These are phyloP conservation scores for Closterium sp. DNA, from an alignment of 139 green algal genomes.

Conservation along the genomic window DNA sequence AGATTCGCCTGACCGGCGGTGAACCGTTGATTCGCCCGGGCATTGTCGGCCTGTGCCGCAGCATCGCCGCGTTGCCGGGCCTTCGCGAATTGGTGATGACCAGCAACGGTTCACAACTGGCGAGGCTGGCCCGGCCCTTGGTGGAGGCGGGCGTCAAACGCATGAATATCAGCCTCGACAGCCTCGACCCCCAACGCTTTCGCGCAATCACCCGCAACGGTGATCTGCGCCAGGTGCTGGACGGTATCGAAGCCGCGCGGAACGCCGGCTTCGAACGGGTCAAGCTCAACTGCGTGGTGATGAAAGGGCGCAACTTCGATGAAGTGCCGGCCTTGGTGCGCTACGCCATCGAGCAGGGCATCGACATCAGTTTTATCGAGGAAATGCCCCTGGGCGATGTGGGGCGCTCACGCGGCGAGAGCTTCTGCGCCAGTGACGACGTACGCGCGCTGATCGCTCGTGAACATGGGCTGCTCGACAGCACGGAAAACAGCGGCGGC, in stretches of 20 bases:
- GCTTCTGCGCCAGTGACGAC: no score
- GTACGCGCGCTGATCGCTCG: no score
- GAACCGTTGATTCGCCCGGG: constrained; percentile 92
- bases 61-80: constrained; percentile 44
- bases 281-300: constrained; percentile 93
- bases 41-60: constrained; percentile 66
- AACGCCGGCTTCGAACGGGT: constrained; percentile 77
- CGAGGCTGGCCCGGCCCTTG: constrained; percentile 62
- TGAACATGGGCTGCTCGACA: no score
- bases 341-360: no score
- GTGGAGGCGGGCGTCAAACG: constrained; percentile 69
- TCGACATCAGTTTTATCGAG: no score
- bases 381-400: no score
- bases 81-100: constrained; percentile 84
- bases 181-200: constrained; percentile 81
- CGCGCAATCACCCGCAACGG: constrained; percentile 77
- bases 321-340: constrained; percentile 93
- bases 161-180: constrained; percentile 95
- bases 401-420: no score
- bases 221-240: constrained; percentile 77
- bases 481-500: no score
- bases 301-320: constrained; percentile 93
- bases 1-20: constrained; percentile 95
- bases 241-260: constrained; percentile 72
- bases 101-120: constrained; percentile 86